These are phyloP conservation scores for Alternaria sp. DNA, from an alignment of 2,329 filamentous ascomycete species.

Conservation along the genomic window DNA sequence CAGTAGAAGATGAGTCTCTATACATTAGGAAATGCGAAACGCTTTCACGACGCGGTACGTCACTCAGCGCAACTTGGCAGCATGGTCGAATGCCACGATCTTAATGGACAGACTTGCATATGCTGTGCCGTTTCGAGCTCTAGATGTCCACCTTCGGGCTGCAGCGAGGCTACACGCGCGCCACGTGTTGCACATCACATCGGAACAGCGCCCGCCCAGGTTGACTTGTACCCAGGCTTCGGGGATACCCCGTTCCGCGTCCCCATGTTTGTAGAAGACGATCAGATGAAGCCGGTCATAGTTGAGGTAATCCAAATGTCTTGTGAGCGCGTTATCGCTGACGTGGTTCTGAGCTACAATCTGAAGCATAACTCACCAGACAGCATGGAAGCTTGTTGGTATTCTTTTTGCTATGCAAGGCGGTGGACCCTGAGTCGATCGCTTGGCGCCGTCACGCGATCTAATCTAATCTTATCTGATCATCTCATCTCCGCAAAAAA, in stretches of 20 bases:
- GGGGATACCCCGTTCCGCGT: background rate
- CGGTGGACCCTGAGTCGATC: slow-evolving; percentile 28
- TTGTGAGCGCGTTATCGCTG: background rate
- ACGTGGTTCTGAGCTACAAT: background rate
- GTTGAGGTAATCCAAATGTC: background rate
- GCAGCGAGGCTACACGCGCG: slow-evolving; percentile 7
- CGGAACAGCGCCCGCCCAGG: background rate
- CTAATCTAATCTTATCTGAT: slow-evolving; percentile 27
- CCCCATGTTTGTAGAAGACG: background rate
- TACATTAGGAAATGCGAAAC: background rate
- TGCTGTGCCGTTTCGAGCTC: slow-evolving; percentile 15
- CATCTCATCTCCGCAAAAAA: slow-evolving; percentile 30
- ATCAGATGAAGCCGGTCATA: background rate
- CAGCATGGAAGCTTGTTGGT: background rate
- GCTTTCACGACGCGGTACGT: slow-evolving; percentile 11
- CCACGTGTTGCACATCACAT: slow-evolving; percentile 14
- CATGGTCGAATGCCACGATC: slow-evolving; percentile 14
- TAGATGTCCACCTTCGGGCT: slow-evolving; percentile 3
- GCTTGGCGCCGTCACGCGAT: slow-evolving; percentile 22
- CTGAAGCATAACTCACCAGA: background rate
- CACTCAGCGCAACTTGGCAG: slow-evolving; percentile 21
- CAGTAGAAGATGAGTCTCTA: background rate
- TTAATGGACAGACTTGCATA: slow-evolving; percentile 21
- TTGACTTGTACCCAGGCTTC: background rate
- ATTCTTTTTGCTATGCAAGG: background rate